Evolutionary conservation across 2,329 filamentous ascomycete species (phyloP).

Genomic region (Aspergillus ochraceoroseus): DNA sequence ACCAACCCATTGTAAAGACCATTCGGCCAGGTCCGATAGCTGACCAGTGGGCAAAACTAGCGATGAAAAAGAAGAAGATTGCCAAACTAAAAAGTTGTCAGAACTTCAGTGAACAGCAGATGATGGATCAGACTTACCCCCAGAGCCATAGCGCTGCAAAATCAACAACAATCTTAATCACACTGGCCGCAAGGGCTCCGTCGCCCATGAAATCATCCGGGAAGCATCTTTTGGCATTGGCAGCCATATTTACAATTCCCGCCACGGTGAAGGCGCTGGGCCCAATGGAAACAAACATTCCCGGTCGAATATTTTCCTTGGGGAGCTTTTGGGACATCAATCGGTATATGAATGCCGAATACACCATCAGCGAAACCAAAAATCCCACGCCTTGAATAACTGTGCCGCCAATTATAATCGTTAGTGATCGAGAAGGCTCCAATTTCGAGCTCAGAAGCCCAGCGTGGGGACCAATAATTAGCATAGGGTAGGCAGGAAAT

Average conservation of each 20-base stretch:
- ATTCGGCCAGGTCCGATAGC: conserved; percentile 58
- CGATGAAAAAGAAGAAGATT: conserved; percentile 78
- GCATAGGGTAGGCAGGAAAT: conserved; percentile 75
- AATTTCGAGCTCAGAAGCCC: conserved; percentile 52
- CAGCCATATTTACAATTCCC: conserved; percentile 56
- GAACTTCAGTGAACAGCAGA: no score
- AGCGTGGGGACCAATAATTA: conserved; percentile 71
- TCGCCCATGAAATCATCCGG: conserved; percentile 54
- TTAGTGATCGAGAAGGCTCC: conserved; percentile 43
- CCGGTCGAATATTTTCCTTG: conserved; percentile 67
- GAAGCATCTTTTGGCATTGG: conserved; percentile 47
- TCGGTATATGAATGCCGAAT: conserved; percentile 76
- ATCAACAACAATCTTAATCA: conserved; percentile 54
- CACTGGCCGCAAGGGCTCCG: conserved; percentile 51
- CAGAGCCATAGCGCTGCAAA: conserved; percentile 74
- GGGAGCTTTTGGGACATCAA: conserved; percentile 86
- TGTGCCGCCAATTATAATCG: conserved; percentile 56
- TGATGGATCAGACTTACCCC: conserved; percentile 46
- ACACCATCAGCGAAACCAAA: conserved; percentile 69
- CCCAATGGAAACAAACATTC: conserved; percentile 81
- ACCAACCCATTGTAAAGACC: conserved; percentile 81
- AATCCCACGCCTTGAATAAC: conserved; percentile 62
- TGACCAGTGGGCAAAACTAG: conserved; percentile 68
- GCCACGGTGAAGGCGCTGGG: conserved; percentile 66
- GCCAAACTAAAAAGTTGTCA: conserved; percentile 50